Conservation (phyloP, 2,329 filamentous ascomycete genomes). For the Aspergillus quadrilineatus region DNA sequence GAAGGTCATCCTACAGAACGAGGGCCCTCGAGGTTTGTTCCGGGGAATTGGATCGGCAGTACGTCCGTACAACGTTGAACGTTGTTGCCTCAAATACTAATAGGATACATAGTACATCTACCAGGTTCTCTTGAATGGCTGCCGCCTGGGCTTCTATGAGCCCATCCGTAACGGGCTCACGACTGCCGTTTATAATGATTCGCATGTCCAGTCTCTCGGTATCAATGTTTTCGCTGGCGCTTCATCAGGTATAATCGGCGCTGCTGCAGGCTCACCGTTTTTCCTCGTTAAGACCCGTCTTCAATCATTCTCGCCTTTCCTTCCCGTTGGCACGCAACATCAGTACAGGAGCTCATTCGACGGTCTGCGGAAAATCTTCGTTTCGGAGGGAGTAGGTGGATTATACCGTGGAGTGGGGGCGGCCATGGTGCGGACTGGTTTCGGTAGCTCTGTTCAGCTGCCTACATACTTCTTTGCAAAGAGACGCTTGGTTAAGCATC, state of each 20-base stretch:
- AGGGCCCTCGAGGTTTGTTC: slow-evolving; percentile 81
- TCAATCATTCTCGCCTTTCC: slow-evolving; percentile 88
- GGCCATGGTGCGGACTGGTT: slow-evolving; percentile 93
- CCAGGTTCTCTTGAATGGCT: slow-evolving; percentile 94
- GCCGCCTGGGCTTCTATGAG: slow-evolving; percentile 95
- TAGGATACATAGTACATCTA: slow-evolving; percentile 71
- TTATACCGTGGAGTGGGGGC: slow-evolving; percentile 88
- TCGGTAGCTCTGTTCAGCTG: slow-evolving; percentile 91
- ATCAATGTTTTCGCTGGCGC: slow-evolving; percentile 95
- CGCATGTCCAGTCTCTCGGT: slow-evolving; percentile 75
- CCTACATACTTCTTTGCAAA: slow-evolving; percentile 99
- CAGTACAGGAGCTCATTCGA: slow-evolving; percentile 82
- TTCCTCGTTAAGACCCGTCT: slow-evolving; percentile 97
- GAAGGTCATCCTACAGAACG: slow-evolving; percentile 83
- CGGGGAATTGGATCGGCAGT: slow-evolving; percentile 83
- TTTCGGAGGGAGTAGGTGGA: slow-evolving; percentile 71
- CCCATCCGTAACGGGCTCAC: slow-evolving; percentile 76
- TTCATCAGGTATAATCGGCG: slow-evolving; percentile 82
- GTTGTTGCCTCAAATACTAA: slow-evolving; percentile 3
- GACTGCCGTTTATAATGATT: slow-evolving; percentile 67
- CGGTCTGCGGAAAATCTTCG: slow-evolving; percentile 77
- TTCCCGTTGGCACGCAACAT: slow-evolving; percentile 96
- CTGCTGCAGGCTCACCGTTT: slow-evolving; percentile 90
- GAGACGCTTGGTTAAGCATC: slow-evolving; percentile 73
- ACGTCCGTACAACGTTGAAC: slow-evolving; percentile 23